Evolutionary conservation across 306 rosid genomes (phyloP), one percentile per base, ranked within the genome.

Genomic region (Pyrus bretschneideri): DNA sequence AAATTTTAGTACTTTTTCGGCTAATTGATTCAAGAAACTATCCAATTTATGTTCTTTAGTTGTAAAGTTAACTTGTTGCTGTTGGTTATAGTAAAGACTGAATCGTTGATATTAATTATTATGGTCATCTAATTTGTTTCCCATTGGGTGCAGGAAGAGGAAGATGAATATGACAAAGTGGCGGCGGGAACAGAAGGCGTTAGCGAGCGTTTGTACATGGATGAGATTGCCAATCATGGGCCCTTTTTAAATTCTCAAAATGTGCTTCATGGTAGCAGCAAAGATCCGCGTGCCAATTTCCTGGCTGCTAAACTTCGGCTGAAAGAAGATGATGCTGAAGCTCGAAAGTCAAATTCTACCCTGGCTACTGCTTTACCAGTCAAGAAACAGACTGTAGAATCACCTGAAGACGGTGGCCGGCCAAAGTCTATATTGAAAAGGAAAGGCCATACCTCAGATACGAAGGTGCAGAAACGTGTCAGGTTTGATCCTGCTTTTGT

Each of bases 161-260:
- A 83, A 61, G 83, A 83, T 67, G 86, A 79, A 25, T 83, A 18
- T 65, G 86, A 83, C 76, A 83, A 79, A 59, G 81, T 83, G 61
- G 86, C 83, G 59, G 40, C 57, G 2, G 86, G 83, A 8, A 69
- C 76, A 22, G 83, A 76, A 38, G 59, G 45, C 67, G 60, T 5
- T 1, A 78, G 71, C 15, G 78, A 76, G 25, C 76, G 79, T n/a
- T 44, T 83, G 81, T 79, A 65, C 57, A 79, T 79, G 79, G 45
- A 25, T 2, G 68, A 76, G 22, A 62, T 79, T 71, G 40, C 71
- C 13, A 30, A 51, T n/a, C 74, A 59, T 44, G 78, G 62, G 19
- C 60, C 86, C 29, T 83, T 65, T 67, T 72, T 83, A 15, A 83
- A 79, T 49, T 79, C 86, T 14, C 51, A 71, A 62, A 83, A 79